Evolutionary conservation across 192 early-diverging fungal genomes (phyloP).

Genomic region (Entophlyctis luteolus): DNA sequence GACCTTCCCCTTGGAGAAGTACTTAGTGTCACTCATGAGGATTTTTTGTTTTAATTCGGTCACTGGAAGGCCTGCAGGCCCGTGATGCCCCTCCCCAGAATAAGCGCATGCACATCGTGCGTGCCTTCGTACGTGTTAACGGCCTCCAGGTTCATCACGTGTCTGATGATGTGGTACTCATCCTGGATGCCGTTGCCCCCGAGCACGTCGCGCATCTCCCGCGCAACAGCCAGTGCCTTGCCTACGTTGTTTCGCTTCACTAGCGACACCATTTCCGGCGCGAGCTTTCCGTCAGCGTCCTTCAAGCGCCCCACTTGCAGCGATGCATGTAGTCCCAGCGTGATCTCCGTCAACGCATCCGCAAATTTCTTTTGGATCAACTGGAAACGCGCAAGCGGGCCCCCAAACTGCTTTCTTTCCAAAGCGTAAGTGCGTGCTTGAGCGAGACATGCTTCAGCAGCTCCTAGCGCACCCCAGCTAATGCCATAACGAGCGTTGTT

Average conservation of each 20-base stretch:
- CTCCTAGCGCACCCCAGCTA: constrained; percentile 92
- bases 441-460: constrained; percentile 85
- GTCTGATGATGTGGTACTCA: constrained; percentile 95
- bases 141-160: constrained; percentile 46
- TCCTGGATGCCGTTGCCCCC: constrained; percentile 95
- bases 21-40: constrained; percentile 12
- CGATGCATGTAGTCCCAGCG: constrained; percentile 80
- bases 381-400: constrained; percentile 87
- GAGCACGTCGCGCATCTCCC: constrained; percentile 83
- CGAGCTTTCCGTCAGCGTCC: constrained; percentile 71
- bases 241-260: constrained; percentile 95
- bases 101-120: constrained; percentile 90
- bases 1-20: constrained; percentile 67
- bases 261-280: constrained; percentile 92
- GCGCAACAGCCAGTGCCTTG: constrained; percentile 90
- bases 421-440: constrained; percentile 88
- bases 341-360: constrained; percentile 88
- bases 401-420: constrained; percentile 83
- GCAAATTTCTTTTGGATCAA: constrained; percentile 97
- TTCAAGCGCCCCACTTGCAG: constrained; percentile 90
- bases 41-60: background rate
- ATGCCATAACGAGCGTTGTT: constrained; percentile 98
- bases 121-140: constrained; percentile 96
- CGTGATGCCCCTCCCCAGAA: constrained; percentile 91
- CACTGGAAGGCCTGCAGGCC: constrained; percentile 60